A percentile compares a stretch with the other conserved stretches of the same genome.
Evolutionary conservation across 192 early-diverging fungal genomes (phyloP).

Genomic region (Allomyces macrogynus): DNA sequence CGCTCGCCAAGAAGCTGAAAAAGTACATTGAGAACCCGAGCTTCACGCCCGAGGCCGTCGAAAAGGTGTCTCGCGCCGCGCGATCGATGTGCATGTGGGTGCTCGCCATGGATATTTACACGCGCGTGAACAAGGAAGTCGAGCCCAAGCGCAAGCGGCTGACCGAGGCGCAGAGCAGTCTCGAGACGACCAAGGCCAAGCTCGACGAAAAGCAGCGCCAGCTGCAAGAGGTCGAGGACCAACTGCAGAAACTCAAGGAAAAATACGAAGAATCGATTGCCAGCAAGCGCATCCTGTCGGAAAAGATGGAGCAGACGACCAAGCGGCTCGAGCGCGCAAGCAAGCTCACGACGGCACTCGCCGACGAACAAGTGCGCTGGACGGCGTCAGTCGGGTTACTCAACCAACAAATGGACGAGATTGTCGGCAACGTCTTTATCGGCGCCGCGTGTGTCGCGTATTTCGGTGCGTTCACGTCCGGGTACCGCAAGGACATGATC

Average conservation of each 20-base stretch:
- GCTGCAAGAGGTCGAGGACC: constrained; percentile 68
- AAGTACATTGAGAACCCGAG: constrained; percentile 64
- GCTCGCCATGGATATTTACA: constrained; percentile 80
- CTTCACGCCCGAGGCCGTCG: constrained; percentile 86
- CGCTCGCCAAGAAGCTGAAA: constrained; percentile 60
- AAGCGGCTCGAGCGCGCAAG: constrained; percentile 78
- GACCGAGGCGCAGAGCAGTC: constrained; percentile 49
- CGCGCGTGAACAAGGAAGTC: constrained; percentile 78
- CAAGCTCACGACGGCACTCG: constrained; percentile 63
- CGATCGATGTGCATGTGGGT: constrained; percentile 97
- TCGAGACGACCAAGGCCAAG: constrained; percentile 47
- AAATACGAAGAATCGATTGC: constrained; percentile 92
- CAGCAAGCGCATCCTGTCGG: constrained; percentile 70
- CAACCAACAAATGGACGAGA: constrained; percentile 87
- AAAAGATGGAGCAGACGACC: constrained; percentile 81
- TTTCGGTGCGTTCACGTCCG: constrained; percentile 92
- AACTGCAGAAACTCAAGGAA: constrained; percentile 80
- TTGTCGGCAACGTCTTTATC: constrained; percentile 88
- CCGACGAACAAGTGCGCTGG: constrained; percentile 87
- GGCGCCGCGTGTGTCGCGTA: constrained; percentile 86
- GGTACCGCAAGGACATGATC: constrained; percentile 63
- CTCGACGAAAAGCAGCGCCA: constrained; percentile 53
- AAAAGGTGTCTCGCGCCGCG: constrained; percentile 89
- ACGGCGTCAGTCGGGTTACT: constrained; percentile 69
- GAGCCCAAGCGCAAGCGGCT: constrained; percentile 91